Evolutionary conservation across 73 alveolate genomes (phyloP), one percentile per base, ranked within the genome.

Genomic region (Paraurostyla sp.): DNA sequence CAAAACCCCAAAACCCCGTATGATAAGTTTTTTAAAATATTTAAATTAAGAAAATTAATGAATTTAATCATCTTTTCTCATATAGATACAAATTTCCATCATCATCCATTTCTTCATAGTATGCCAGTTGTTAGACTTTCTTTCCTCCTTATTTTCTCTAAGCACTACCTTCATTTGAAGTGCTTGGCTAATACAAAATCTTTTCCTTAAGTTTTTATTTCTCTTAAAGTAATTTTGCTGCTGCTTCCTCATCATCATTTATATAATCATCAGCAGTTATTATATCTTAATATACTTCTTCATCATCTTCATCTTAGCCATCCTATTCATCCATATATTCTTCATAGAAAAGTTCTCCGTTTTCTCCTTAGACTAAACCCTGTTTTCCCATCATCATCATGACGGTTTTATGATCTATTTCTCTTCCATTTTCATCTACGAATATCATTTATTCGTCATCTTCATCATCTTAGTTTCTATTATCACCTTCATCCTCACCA

Each of bases 361-460:
- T 71, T 4, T 16, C 46, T 6, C 86, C 86, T 46, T 43, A 43
- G 50, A 73, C 32, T 13, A 48, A 30, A 6, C 71, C 86, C 32
- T 65, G 60, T 65, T 73, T 43, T 9, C 59, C 59, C 86, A 73
- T 73, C 65, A 73, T 43, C 86, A 73, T 73, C 86, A 73, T 73
- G 20, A 73, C 86, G n/a, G 65, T 48, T 50, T 73, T 15, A 45
- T n/a, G 86, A 27, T 73, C 86, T 15, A 73, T 7, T 49, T 73
- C 86, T 48, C 51, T 43, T 20, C 86, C 89, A 22, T 78, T 78
- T 36, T 78, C 89, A 51, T 78, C 89, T 3, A 78, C 89, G n/a
- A 52, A 50, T 54, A 52, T 52, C 89, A 78, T 78, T 23, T 78
- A 41, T 33, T 78, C 40, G 25, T 75, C 87, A 75, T 75, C 22